These are phyloP conservation scores for Lecanosticta acicola DNA, from an alignment of 2,329 filamentous ascomycete genomes.

Conservation along the genomic window DNA sequence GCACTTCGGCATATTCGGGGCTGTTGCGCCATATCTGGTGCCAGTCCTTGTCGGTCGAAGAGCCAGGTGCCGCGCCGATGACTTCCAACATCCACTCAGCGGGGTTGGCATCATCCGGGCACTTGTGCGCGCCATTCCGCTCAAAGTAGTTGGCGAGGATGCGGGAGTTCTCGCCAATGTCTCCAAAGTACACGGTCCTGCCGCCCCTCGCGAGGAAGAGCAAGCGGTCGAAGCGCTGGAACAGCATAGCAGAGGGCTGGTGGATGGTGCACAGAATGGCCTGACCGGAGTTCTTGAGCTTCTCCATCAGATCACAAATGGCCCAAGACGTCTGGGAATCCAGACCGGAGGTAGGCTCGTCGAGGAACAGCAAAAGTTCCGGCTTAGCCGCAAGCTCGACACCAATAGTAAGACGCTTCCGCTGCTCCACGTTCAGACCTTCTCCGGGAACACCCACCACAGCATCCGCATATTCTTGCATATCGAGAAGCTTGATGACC, in stretches of 20 bases:
- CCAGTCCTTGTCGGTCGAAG: conserved; percentile 49
- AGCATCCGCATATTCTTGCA: conserved; percentile 85
- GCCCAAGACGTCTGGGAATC: conserved; percentile 93
- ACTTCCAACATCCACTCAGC: conserved; percentile 72
- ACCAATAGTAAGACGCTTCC: conserved; percentile 80
- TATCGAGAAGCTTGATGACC: conserved; percentile 83
- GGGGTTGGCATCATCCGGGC: conserved; percentile 66
- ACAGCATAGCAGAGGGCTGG: conserved; percentile 91
- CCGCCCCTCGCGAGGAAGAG: conserved; percentile 73
- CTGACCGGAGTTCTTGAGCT: conserved; percentile 80
- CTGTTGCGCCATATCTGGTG: conserved; percentile 45
- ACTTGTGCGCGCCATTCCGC: conserved; percentile 59
- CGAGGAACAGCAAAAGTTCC: conserved; percentile 80
- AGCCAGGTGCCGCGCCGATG: conserved; percentile 49
- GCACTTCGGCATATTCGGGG: conserved; percentile 41
- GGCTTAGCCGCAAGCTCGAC: conserved; percentile 95
- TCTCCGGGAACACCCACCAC: conserved; percentile 86
- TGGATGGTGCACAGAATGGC: conserved; percentile 97
- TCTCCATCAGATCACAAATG: conserved; percentile 81
- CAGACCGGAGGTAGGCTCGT: conserved; percentile 90
- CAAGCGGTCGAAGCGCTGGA: conserved; percentile 81
- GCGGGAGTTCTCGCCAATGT: conserved; percentile 66
- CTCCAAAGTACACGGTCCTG: conserved; percentile 74
- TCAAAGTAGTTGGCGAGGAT: conserved; percentile 71
- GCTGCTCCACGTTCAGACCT: conserved; percentile 65